Conservation (phyloP, 371 early-diverging fungal genomes). For the Choanephora cucurbitarum region DNA sequence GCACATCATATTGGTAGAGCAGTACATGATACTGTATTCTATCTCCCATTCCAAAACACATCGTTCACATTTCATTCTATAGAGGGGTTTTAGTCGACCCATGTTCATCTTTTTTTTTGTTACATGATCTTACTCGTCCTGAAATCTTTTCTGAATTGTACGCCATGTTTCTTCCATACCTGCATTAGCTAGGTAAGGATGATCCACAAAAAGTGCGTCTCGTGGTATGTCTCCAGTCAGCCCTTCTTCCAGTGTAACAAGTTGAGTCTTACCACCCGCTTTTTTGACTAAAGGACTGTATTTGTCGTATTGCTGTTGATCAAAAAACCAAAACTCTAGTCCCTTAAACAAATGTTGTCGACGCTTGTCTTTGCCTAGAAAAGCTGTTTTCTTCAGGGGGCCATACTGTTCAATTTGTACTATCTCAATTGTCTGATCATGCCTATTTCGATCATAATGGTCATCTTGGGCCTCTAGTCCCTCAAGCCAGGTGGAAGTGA, state of each 20-base stretch:
- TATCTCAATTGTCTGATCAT: constrained; percentile 1
- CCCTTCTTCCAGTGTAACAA: background rate
- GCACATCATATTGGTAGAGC: constrained; percentile 8
- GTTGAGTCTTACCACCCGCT: background rate
- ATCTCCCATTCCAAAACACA: constrained; percentile 2
- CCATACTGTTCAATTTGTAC: constrained; percentile 3
- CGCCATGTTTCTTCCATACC: background rate
- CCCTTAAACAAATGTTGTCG: constrained; percentile 6
- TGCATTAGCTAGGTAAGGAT: background rate
- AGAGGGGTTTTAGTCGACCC: no score
- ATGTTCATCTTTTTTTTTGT: background rate
- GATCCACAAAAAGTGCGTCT: background rate
- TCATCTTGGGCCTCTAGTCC: background rate
- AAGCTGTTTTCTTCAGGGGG: background rate
- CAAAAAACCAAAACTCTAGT: constrained; percentile 13
- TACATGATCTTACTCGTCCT: background rate
- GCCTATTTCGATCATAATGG: background rate
- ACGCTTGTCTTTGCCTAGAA: constrained; percentile 1
- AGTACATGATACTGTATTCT: constrained; percentile 1
- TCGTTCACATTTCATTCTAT: background rate
- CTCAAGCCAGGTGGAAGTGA: background rate
- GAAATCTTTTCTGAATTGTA: background rate
- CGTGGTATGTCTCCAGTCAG: background rate
- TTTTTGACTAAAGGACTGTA: background rate
- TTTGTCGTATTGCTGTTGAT: constrained; percentile 4